phyloP scores from a whole-genome alignment of 2,329 filamentous ascomycete genomes.

The Penicillium decumbens region DNA sequence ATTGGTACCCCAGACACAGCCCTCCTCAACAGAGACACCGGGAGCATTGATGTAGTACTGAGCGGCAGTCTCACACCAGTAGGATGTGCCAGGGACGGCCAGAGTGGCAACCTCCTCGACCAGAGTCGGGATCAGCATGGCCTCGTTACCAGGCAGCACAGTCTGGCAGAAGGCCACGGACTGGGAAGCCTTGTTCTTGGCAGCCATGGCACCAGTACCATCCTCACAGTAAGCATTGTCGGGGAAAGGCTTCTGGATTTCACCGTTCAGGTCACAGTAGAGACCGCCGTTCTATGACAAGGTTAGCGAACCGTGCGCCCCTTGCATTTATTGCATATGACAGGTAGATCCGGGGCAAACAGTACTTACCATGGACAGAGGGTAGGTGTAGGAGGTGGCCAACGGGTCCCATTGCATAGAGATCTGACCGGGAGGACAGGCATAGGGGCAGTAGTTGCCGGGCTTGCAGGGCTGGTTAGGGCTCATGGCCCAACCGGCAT shows the following conservation, averaged over 20 bases:
- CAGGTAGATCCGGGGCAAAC: constrained; percentile 1
- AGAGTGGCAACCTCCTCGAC: constrained; percentile 56
- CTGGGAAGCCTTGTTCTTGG: constrained; percentile 60
- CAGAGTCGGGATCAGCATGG: constrained; percentile 75
- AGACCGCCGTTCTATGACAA: constrained; percentile 63
- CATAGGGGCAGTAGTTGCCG: constrained; percentile 69
- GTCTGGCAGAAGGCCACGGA: constrained; percentile 72
- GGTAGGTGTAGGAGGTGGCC: constrained; percentile 63
- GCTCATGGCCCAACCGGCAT: constrained; percentile 76
- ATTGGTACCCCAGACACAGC: constrained; percentile 67
- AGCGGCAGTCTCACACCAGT: constrained; percentile 69
- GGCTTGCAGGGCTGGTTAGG: constrained; percentile 65
- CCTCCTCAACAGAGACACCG: constrained; percentile 55
- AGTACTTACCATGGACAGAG: constrained; percentile 65
- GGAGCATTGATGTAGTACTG: constrained; percentile 79
- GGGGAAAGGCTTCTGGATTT: constrained; percentile 65
- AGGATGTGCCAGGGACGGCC: constrained; percentile 64
- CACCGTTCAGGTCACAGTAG: constrained; percentile 63
- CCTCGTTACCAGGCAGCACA: constrained; percentile 71
- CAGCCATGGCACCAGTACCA: constrained; percentile 62
- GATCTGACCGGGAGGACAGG: constrained; percentile 69
- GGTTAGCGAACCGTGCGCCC: constrained; percentile 11
- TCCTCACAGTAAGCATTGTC: constrained; percentile 64
- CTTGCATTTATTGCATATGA: constrained; percentile 3
- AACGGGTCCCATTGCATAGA: constrained; percentile 73